Conservation (phyloP, 73 alveolate species). For the Uronychia setigera region DNA sequence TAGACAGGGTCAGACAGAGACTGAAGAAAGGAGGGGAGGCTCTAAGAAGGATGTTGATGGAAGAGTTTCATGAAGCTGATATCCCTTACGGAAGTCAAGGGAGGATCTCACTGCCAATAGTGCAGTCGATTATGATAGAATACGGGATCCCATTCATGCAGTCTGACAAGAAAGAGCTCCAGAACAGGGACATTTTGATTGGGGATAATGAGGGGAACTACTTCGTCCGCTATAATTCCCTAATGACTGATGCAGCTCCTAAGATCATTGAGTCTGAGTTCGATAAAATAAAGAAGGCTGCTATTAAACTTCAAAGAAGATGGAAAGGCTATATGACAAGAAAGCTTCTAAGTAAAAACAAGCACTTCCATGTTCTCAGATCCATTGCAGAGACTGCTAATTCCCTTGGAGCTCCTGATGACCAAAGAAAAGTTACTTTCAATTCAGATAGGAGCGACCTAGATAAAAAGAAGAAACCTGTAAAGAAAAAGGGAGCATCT, state of each 20-base stretch:
- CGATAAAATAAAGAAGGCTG: not conserved
- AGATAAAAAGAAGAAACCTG: constrained; percentile 23
- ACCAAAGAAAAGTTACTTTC: not conserved
- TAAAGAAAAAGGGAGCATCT: constrained; percentile 18
- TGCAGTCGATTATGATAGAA: constrained; percentile 42
- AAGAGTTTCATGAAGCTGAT: constrained; percentile 58
- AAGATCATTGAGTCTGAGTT: constrained; percentile 14
- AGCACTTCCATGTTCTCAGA: not conserved
- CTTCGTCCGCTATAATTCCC: constrained; percentile 16
- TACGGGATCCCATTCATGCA: constrained; percentile 49
- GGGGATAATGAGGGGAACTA: constrained; percentile 24
- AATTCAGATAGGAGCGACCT: constrained; percentile 2
- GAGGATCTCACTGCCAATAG: constrained; percentile 19
- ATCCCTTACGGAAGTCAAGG: constrained; percentile 51
- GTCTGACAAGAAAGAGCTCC: constrained; percentile 36
- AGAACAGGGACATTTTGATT: constrained; percentile 14
- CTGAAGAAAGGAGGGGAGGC: constrained; percentile 54
- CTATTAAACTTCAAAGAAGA: constrained; percentile 14
- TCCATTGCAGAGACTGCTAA: not conserved
- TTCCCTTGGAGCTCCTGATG: not conserved
- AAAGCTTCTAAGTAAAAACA: not conserved
- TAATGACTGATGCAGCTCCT: constrained; percentile 25
- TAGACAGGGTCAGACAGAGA: constrained; percentile 31
- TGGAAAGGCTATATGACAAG: constrained; percentile 47
- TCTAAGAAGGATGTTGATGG: constrained; percentile 12